Percentiles rank a stretch among this genome's conserved stretches.
Evolutionary conservation across 371 early-diverging fungal species (phyloP).

Genomic region (Capniomyces stellatus): DNA sequence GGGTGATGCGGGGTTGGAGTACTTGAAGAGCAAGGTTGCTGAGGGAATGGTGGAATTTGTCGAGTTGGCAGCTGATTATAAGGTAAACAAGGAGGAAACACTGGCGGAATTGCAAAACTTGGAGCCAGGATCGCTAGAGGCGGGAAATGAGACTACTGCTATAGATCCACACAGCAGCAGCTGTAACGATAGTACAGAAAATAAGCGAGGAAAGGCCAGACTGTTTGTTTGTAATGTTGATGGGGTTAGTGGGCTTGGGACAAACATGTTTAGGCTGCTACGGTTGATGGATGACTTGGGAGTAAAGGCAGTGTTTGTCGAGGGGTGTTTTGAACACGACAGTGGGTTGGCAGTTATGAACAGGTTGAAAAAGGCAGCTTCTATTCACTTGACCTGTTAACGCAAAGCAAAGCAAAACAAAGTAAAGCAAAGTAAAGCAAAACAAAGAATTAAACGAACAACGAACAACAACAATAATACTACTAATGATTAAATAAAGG

Average conservation of each 20-base stretch:
- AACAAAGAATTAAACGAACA: too few species aligned
- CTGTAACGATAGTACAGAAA: too few species aligned
- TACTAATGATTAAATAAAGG: too few species aligned
- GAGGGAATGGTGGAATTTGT: too few species aligned
- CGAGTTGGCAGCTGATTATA: too few species aligned
- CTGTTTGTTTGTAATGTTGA: slow-evolving; percentile 1
- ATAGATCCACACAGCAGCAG: neutral
- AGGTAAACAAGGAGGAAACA: neutral
- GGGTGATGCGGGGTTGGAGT: too few species aligned
- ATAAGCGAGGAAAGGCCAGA: too few species aligned
- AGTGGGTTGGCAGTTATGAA: slow-evolving; percentile 98
- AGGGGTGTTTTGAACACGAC: slow-evolving; percentile 57
- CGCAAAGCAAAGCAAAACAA: too few species aligned
- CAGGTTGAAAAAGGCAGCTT: slow-evolving; percentile 82
- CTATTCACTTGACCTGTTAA: slow-evolving; percentile 4
- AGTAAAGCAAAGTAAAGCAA: too few species aligned
- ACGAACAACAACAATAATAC: too few species aligned
- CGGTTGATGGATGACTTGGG: slow-evolving; percentile 57
- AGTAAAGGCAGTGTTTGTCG: slow-evolving; percentile 67
- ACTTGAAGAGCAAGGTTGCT: too few species aligned
- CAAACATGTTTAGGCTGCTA: slow-evolving; percentile 67
- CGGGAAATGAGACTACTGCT: neutral
- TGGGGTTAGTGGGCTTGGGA: slow-evolving; percentile 40
- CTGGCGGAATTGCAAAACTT: neutral
- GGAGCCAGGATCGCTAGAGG: neutral